A percentile compares a stretch with the other conserved stretches of the same genome.
phyloP scores from a whole-genome alignment of 345 rosid species.

The Linum usitatissimum region DNA sequence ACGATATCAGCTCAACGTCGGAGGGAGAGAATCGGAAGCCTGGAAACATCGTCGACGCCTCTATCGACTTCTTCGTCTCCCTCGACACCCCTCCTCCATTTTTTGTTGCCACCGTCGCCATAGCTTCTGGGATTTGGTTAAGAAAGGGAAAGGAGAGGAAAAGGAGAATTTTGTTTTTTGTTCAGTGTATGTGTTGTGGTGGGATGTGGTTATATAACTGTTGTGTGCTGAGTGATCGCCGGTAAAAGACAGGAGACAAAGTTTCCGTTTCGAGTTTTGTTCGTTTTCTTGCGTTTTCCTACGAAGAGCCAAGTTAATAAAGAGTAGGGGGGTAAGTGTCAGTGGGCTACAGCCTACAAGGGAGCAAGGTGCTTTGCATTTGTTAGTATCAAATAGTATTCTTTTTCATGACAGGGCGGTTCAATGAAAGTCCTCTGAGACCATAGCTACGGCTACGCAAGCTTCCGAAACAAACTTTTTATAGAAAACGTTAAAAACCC shows the following conservation, averaged over 20 bases:
- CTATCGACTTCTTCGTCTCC: slow-evolving; percentile 58
- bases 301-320: too few relatives aligned
- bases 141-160: neutral
- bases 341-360: too few relatives aligned
- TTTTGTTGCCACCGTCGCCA: neutral
- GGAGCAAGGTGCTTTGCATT: neutral
- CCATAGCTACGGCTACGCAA: too few relatives aligned
- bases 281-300: too few relatives aligned
- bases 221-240: neutral
- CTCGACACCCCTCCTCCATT: slow-evolving; percentile 20
- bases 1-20: slow-evolving; percentile 63
- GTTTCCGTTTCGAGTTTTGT: too few relatives aligned
- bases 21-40: slow-evolving; percentile 85
- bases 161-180: neutral
- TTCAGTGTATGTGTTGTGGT: too few relatives aligned
- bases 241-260: neutral
- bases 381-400: too few relatives aligned
- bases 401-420: too few relatives aligned
- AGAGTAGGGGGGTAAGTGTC: too few relatives aligned
- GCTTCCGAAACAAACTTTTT: too few relatives aligned
- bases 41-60: slow-evolving; percentile 60
- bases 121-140: neutral
- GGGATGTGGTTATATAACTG: neutral
- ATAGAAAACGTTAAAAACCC: too few relatives aligned
- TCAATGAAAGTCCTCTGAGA: too few relatives aligned